Evolutionary conservation across 225 moss, liverwort and hornwort species (phyloP), one percentile per base, ranked within the genome.

Genomic region (Polytrichum commune): DNA sequence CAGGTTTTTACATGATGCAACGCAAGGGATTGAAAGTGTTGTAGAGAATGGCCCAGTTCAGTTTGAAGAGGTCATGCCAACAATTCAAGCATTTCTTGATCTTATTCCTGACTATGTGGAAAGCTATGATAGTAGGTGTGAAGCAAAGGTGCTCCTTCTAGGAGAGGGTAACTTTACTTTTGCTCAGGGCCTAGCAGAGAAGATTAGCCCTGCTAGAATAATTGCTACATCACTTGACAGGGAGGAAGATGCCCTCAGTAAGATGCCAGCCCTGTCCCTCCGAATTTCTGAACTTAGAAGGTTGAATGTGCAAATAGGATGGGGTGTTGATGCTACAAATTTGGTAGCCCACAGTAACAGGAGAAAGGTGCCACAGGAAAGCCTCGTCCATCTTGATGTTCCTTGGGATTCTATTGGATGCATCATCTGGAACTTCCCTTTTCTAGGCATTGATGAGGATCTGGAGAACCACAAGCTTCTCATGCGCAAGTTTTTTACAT

Each of bases 401-500:
- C 85, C 80, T 29, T 90, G 90, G 90, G 60, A 60, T 18, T 24
- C 54, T 26, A 83, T 90, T 74, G 81, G 77, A 65, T 90, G 83
- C 65, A 60, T 82, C 32, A 70, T 90, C n/a, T 90, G 90, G 90
- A 90, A 90, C 62, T 90, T 88, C 28, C 90, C 90, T 10, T 90
- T 81, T 13, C 75, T 79, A 32, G 83, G 85, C 29, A 62, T 69
- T 64, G 90, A 83, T 24, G 88, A 90, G 16, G 74, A 85, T 74
- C 38, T 69, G 32, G 85, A 70, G 24, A 68, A 63, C 62, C 85
- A 88, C 73, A 76, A 78, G 75, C 69, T 76, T 26, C 90, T 90
- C 18, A 85, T 90, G 75, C 55, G 29, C 19, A 75, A 53, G 60
- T 85, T 88, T 64, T 90, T 90, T 56, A 66, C 75, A 32, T 85